These are phyloP conservation scores for Daldinia grandis DNA, from an alignment of 495 filamentous ascomycete species.

Conservation along the genomic window DNA sequence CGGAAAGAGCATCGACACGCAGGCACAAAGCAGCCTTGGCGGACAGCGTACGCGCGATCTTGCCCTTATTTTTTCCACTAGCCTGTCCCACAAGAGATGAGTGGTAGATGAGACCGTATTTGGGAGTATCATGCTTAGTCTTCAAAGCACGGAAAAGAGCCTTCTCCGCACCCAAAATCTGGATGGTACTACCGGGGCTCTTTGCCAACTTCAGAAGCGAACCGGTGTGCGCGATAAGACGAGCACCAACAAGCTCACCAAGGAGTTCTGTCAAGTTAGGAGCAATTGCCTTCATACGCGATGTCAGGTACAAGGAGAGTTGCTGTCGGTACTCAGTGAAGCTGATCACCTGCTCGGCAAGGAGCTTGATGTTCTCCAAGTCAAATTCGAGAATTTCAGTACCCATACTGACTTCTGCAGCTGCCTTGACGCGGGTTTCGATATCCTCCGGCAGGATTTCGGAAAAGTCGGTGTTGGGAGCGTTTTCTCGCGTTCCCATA, in stretches of 20 bases:
- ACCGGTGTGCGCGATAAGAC: slow-evolving; percentile 94
- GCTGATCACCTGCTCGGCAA: slow-evolving; percentile 91
- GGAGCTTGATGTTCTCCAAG: slow-evolving; percentile 84
- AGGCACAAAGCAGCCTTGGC: slow-evolving; percentile 92
- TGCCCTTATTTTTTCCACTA: slow-evolving; percentile 97
- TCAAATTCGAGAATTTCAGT: slow-evolving; percentile 93
- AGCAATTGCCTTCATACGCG: slow-evolving; percentile 96
- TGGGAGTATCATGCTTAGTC: slow-evolving; percentile 99
- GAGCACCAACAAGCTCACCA: slow-evolving; percentile 92
- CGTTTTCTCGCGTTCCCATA: slow-evolving; percentile 87
- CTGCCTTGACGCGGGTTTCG: slow-evolving; percentile 87
- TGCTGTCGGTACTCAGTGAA: slow-evolving; percentile 90
- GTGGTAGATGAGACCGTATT: slow-evolving; percentile 99
- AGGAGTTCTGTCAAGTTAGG: slow-evolving; percentile 95
- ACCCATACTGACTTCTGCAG: slow-evolving; percentile 97
- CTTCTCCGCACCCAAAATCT: slow-evolving; percentile 98
- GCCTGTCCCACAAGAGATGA: slow-evolving; percentile 96
- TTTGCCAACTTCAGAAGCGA: slow-evolving; percentile 96
- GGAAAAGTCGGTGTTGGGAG: slow-evolving; percentile 77
- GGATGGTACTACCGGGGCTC: slow-evolving; percentile 92
- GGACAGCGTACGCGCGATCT: slow-evolving; percentile 95
- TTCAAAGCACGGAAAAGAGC: slow-evolving; percentile 97
- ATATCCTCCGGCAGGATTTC: slow-evolving; percentile 98
- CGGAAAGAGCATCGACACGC: slow-evolving; percentile 88
- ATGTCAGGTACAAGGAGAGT: slow-evolving; percentile 85